Base-by-base conservation (phyloP, 257 asterid genomes). In the Nicotiana attenuata region DNA sequence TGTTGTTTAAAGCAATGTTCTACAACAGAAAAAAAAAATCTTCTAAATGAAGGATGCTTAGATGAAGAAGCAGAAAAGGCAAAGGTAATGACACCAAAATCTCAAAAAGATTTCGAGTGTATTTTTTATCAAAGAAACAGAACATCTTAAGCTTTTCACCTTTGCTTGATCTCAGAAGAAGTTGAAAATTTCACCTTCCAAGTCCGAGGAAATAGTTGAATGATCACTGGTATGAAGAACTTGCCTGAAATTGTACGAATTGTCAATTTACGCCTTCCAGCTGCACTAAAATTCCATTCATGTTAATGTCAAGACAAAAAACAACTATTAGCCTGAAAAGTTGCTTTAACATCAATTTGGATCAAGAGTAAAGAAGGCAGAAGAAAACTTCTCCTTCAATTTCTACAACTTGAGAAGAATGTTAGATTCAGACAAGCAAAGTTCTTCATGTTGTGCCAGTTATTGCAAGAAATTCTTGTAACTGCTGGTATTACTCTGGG, bases 401-500 rank as follows among this genome's bases (percentile, higher is more conserved):
- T 79, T 89, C 88, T 73, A 90, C 92, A 16, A 35, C 81, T 83
- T 26, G 91, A 79, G 20, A 80, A 26, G 45, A 87, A 89, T 41
- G 84, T 79, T 22, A 66, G 78, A 31, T 33, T 65, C 26, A 41
- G 93, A 89, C 64, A 59, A 24, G 65, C 78, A 77, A 68, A 81
- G 64, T 53, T 91, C 90, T 85, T 85, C 87, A 0, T 57, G 53
- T 41, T 76, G 52, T 16, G 87, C 61, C 76, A 84, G 59, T 67
- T 88, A 87, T 16, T 83, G 86, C 33, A 90, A 61, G 47, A 84
- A 87, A 55, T 61, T 88, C 77, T 90, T 88, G 89, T 87, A 87
- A 65, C 86, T 68, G 15, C 26, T 16, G 8, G 75, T 66, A 53
- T 82, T 84, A 16, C 53, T 57, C 89, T 85, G 61, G 5, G 10